Evolutionary conservation across 306 rosid species (phyloP), one percentile per base, ranked within the genome.

Genomic region (Macrotyloma uniflorum): DNA sequence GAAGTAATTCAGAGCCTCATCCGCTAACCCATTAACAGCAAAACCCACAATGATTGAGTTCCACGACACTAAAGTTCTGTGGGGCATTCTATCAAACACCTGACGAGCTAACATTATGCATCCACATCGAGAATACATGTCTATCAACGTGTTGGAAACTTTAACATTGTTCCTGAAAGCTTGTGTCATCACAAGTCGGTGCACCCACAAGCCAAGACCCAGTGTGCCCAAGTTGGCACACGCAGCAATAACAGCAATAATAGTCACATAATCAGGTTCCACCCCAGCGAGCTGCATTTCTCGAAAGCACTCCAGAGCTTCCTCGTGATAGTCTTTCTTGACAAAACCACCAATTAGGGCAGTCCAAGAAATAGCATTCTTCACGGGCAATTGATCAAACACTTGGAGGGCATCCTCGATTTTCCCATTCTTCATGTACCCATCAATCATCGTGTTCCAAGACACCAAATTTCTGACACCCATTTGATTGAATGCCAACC

Each of bases 81-180:
- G 45, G 2, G 67, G 50, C 95, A 92, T 90, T 53, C 74, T 74
- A 49, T 88, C 83, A 38, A 94, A 94, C 14, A 94, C 86, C 55
- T 89, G 92, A 20, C 78, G 86, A 59, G 98, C 92, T 81, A 90
- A 77, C 51, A 78, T 87, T 50, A 92, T 89, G 55, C 91, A 88
- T 10, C 98, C 97, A 78, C 98, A 94, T 53, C 97, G 78, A 11
- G 95, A 84, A 85, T 94, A 92, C 97, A 94, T 86, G 54, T 94
- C 97, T 10, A 92, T 88, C 78, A 90, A 74, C 8, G 98, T 86
- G 74, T 90, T 94, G n/a, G 65, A 79, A 35, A 94, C 78, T 84
- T 67, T 87, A 49, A 87, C 74, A 58, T 94, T 87, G 61, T 86
- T 83, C 79, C 51, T 74, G 13, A 84, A 85, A n/a, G 78, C 83